These are phyloP conservation scores for Xylaria venustula DNA, from an alignment of 495 filamentous ascomycete genomes.

Conservation along the genomic window DNA sequence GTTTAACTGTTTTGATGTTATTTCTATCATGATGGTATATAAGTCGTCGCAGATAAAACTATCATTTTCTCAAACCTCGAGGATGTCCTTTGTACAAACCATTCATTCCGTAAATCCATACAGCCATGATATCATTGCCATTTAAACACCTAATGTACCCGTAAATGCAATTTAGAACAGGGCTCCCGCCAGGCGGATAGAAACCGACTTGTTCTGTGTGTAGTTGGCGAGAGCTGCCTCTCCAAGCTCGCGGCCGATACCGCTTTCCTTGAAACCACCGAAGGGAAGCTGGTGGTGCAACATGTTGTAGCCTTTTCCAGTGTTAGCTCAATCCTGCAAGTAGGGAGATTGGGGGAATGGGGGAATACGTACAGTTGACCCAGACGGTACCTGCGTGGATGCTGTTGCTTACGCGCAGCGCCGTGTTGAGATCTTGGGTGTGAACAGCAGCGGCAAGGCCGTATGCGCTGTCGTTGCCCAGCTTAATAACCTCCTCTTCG, in stretches of 20 bases:
- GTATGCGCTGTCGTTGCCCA: slow-evolving; percentile 82
- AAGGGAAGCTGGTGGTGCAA: slow-evolving; percentile 77
- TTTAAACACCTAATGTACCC: background rate
- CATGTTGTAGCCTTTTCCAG: slow-evolving; percentile 57
- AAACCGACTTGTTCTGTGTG: slow-evolving; percentile 68
- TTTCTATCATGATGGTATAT: background rate
- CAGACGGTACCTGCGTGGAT: slow-evolving; percentile 90
- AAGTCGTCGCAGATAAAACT: background rate
- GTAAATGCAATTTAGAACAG: slow-evolving; percentile 31
- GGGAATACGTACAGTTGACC: slow-evolving; percentile 74
- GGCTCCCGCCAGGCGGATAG: slow-evolving; percentile 49
- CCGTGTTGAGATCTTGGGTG: slow-evolving; percentile 90
- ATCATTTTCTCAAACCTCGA: background rate
- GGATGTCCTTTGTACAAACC: slow-evolving; percentile 1
- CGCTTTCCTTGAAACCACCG: slow-evolving; percentile 90
- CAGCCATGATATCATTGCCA: slow-evolving; percentile 11
- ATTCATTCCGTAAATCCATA: slow-evolving; percentile 9
- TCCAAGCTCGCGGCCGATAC: slow-evolving; percentile 91
- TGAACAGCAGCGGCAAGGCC: slow-evolving; percentile 90
- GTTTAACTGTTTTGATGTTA: background rate
- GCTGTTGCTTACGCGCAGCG: slow-evolving; percentile 79
- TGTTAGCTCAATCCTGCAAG: background rate
- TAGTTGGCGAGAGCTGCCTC: slow-evolving; percentile 93
- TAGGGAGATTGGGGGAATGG: background rate
- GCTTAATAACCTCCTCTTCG: slow-evolving; percentile 77